Base-by-base conservation (phyloP, 106 monocot species). In the Alisma plantagoaquatica region DNA sequence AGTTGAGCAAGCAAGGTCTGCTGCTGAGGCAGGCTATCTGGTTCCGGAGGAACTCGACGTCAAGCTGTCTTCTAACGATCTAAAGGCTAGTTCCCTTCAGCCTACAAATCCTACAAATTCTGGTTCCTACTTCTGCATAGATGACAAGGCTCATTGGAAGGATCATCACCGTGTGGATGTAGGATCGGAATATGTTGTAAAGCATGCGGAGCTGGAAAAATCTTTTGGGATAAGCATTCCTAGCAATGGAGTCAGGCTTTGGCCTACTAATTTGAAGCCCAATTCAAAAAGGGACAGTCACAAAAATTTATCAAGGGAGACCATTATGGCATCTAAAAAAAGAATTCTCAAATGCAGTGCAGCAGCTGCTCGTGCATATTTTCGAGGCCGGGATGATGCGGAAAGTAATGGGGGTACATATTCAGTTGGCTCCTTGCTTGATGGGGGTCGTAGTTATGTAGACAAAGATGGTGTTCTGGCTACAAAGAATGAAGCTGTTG, bases 141-240 rank as follows among this genome's bases (percentile, higher is more conserved):
- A 90, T 71, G 79, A 83, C 21, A 50, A 71, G 28, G 71, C 74
- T 46, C 76, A 82, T 46, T 62, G 53, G 70, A 90, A 51, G 62
- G 90, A 86, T 66, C 72, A 75, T 64, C 91, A 78, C 67, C 62
- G 55, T 48, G 52, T 73, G 33, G 81, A 75, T 54, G 66, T 66
- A 15, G 76, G 71, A 31, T 48, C 69, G 30, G 72, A 72, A 29
- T 73, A 85, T 79, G 76, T 63, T 41, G 60, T 79, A 46, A 90
- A 89, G 58, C 98, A 98, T 74, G 70, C 71, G 5, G 90, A 98
- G 72, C 27, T 98, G 19, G 89, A 86, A 53, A 85, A 79, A 48
- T 76, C 79, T 6, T 98, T 90, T 74, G 85, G 98, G 29, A 53
- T 79, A 17, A 75, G 69, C 68, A 46, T 56, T 57, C 56, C 64